Evolutionary conservation across 73 alveolate species (phyloP).

Genomic region (Paramecium primaurelia): DNA sequence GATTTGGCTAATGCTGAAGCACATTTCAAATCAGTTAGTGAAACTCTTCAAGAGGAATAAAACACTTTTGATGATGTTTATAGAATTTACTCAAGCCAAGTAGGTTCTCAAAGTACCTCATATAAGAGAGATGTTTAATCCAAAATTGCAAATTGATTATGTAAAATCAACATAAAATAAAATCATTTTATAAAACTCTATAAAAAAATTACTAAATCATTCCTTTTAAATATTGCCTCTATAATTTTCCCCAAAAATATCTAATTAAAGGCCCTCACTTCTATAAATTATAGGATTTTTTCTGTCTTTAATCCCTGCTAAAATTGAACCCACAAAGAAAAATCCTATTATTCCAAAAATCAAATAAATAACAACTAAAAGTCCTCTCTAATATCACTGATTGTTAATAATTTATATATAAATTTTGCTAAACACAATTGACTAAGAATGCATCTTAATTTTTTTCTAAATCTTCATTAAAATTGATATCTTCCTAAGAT

Average conservation of each 20-base stretch:
- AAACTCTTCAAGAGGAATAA: background rate
- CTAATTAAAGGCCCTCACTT: background rate
- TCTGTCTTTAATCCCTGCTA: background rate
- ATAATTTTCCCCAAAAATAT: background rate
- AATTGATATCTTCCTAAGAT: background rate
- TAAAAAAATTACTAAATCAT: background rate
- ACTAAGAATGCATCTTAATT: background rate
- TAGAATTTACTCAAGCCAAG: slow-evolving; percentile 36
- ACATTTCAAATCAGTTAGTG: slow-evolving; percentile 10
- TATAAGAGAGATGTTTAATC: slow-evolving; percentile 39
- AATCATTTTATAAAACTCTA: background rate
- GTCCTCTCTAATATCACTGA: background rate
- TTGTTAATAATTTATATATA: background rate
- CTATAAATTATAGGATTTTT: background rate
- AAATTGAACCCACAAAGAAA: background rate
- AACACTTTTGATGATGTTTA: slow-evolving; percentile 44
- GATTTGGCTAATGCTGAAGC: background rate
- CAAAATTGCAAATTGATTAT: background rate
- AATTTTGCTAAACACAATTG: background rate
- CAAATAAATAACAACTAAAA: background rate
- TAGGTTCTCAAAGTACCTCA: slow-evolving; percentile 9
- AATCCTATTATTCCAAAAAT: background rate
- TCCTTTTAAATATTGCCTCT: background rate
- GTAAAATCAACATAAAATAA: background rate
- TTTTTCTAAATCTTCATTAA: slow-evolving; percentile 16